Conservation (phyloP, 345 rosid genomes). For the Rhodomyrtus tomentosa region DNA sequence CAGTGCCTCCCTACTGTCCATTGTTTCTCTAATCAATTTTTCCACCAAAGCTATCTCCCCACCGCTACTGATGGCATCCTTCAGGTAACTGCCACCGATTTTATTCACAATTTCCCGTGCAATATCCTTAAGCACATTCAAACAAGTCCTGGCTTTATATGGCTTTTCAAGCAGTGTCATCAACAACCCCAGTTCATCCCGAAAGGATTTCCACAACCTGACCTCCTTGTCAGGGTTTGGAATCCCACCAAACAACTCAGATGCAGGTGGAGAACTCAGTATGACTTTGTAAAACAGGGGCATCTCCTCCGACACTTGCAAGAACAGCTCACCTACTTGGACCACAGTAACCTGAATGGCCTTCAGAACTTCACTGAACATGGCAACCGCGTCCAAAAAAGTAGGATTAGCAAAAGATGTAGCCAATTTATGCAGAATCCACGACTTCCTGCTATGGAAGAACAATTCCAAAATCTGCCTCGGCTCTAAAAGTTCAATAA, state of each 20-base stretch:
- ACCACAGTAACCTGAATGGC: slow-evolving; percentile 72
- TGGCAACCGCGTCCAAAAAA: slow-evolving; percentile 28
- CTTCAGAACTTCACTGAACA: slow-evolving; percentile 63
- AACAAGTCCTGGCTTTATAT: slow-evolving; percentile 49
- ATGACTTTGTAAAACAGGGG: slow-evolving; percentile 79
- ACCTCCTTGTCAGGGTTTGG: slow-evolving; percentile 92
- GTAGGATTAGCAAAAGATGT: slow-evolving; percentile 24
- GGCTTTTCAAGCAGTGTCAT: slow-evolving; percentile 45
- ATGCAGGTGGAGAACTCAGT: slow-evolving; percentile 83
- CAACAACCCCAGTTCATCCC: slow-evolving; percentile 63
- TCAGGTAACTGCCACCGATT: slow-evolving; percentile 54
- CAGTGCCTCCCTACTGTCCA: slow-evolving; percentile 77
- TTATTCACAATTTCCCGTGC: slow-evolving; percentile 44
- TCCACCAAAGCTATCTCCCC: slow-evolving; percentile 73
- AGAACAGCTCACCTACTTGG: slow-evolving; percentile 87
- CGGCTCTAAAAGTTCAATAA: slow-evolving; percentile 76
- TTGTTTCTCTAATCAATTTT: slow-evolving; percentile 61
- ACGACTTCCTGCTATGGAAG: slow-evolving; percentile 65
- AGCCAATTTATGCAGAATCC: slow-evolving; percentile 65
- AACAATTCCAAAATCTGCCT: slow-evolving; percentile 52
- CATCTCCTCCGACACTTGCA: slow-evolving; percentile 81
- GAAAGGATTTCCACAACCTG: slow-evolving; percentile 70
- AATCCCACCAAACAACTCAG: slow-evolving; percentile 90
- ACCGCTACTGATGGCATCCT: slow-evolving; percentile 58
- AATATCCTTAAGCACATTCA: slow-evolving; percentile 73